Evolutionary conservation across 805 yeast genomes (phyloP).

Genomic region (Lachancea cidri): DNA sequence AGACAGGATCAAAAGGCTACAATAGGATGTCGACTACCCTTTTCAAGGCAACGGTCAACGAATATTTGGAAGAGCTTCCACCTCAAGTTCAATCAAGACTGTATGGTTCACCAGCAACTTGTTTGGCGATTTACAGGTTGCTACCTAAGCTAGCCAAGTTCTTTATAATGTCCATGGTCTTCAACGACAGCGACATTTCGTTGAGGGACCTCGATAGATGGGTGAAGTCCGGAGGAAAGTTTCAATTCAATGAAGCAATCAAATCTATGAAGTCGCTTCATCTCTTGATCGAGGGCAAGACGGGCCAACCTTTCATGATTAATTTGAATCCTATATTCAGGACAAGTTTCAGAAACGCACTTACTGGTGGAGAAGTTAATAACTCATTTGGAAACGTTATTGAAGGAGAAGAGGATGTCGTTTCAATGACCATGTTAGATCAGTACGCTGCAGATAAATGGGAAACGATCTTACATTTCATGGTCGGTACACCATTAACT

Average conservation of each 20-base stretch:
- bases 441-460: constrained; percentile 80
- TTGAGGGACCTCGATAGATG: constrained; percentile 66
- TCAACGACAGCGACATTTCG: constrained; percentile 68
- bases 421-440: constrained; percentile 64
- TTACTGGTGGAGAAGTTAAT: constrained; percentile 69
- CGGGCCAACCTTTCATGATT: constrained; percentile 26
- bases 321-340: constrained; percentile 70
- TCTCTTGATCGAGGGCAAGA: constrained; percentile 44
- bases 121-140: constrained; percentile 85
- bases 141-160: constrained; percentile 87
- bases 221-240: constrained; percentile 56
- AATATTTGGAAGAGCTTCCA: constrained; percentile 85
- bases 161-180: constrained; percentile 80
- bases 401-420: constrained; percentile 48
- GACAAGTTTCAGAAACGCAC: constrained; percentile 68
- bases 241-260: constrained; percentile 64
- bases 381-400: constrained; percentile 75
- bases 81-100: constrained; percentile 77
- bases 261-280: constrained; percentile 73
- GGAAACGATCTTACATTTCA: constrained; percentile 93
- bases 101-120: constrained; percentile 87
- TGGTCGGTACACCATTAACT: constrained; percentile 87
- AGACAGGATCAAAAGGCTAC: background rate
- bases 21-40: constrained; percentile 27
- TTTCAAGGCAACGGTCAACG: constrained; percentile 73